phyloP scores from a whole-genome alignment of 768 basidiomycete genomes.

The Psilocybe azurescens region DNA sequence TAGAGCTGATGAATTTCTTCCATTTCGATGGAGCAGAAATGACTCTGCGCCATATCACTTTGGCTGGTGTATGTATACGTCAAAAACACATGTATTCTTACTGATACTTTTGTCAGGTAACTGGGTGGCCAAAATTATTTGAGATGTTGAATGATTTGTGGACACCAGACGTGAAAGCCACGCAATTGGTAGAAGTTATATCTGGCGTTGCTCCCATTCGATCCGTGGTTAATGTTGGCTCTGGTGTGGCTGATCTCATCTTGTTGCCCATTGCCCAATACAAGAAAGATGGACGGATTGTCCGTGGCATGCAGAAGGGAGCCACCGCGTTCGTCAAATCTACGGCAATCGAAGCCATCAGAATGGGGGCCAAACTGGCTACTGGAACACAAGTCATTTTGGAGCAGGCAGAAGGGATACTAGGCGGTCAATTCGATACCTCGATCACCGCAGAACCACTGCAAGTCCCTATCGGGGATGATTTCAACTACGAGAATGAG shows the following conservation, averaged over 20 bases:
- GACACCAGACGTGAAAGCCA: slow-evolving; percentile 99
- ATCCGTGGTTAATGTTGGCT: slow-evolving; percentile 96
- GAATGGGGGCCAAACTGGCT: slow-evolving; percentile 90
- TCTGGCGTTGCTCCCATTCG: slow-evolving; percentile 97
- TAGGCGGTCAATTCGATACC: slow-evolving; percentile 79
- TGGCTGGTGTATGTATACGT: slow-evolving; percentile 75
- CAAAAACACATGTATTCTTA: slow-evolving; percentile 8
- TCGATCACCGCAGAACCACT: slow-evolving; percentile 72
- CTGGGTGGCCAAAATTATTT: slow-evolving; percentile 90
- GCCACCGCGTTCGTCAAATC: slow-evolving; percentile 92
- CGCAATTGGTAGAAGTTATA: slow-evolving; percentile 95
- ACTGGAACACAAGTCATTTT: slow-evolving; percentile 98
- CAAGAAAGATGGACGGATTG: slow-evolving; percentile 93
- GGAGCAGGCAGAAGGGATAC: slow-evolving; percentile 90
- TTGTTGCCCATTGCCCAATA: slow-evolving; percentile 97
- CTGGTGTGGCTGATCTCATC: slow-evolving; percentile 95
- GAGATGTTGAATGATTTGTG: slow-evolving; percentile 96
- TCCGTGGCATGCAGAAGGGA: slow-evolving; percentile 93
- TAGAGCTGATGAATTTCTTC: slow-evolving; percentile 99
- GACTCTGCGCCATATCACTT: slow-evolving; percentile 91
- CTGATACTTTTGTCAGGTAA: slow-evolving; percentile 59
- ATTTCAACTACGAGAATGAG: slow-evolving; percentile 34
- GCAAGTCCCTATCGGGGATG: slow-evolving; percentile 48
- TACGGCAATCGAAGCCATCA: slow-evolving; percentile 95
- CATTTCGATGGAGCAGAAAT: slow-evolving; percentile 99